These are phyloP conservation scores for Diplodia seriata DNA, from an alignment of 2,329 filamentous ascomycete species.

Conservation along the genomic window DNA sequence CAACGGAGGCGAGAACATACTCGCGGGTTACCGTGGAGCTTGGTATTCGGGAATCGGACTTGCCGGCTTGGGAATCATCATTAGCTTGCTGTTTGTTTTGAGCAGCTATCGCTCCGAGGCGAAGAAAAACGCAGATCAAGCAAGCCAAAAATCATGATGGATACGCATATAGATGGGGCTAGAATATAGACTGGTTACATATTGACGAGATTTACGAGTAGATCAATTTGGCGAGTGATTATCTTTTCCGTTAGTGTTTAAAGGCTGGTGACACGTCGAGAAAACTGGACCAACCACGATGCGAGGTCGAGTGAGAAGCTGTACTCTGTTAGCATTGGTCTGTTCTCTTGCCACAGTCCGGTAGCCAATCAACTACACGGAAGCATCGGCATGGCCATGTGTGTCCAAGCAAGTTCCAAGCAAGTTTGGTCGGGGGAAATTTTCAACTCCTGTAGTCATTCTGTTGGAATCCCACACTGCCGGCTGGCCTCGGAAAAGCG, in stretches of 20 bases:
- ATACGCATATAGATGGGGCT: not conserved
- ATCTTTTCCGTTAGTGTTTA: not conserved
- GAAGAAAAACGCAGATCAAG: conserved; percentile 1
- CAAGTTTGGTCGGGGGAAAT: not conserved
- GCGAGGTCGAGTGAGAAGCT: not conserved
- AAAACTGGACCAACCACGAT: not conserved
- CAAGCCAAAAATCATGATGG: not conserved
- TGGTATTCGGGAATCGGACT: conserved; percentile 50
- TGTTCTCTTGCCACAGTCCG: not conserved
- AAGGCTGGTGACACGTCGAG: not conserved
- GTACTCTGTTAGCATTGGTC: not conserved
- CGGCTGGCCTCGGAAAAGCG: not conserved
- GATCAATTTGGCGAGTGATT: not conserved
- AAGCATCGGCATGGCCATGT: not conserved
- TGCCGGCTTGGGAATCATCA: conserved; percentile 40
- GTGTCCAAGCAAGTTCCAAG: not conserved
- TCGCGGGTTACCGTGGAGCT: conserved; percentile 50
- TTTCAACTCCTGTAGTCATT: no score
- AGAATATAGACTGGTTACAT: not conserved
- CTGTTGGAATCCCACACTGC: not conserved
- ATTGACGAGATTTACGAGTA: conserved; percentile 1
- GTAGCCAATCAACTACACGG: no score
- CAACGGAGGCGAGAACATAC: conserved; percentile 43
- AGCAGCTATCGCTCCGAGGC: conserved; percentile 36
- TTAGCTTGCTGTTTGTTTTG: conserved; percentile 39